A percentile compares a stretch with the other conserved stretches of the same genome.
phyloP scores from a whole-genome alignment of 495 filamentous ascomycete species.

The Penicillium odoratum region DNA sequence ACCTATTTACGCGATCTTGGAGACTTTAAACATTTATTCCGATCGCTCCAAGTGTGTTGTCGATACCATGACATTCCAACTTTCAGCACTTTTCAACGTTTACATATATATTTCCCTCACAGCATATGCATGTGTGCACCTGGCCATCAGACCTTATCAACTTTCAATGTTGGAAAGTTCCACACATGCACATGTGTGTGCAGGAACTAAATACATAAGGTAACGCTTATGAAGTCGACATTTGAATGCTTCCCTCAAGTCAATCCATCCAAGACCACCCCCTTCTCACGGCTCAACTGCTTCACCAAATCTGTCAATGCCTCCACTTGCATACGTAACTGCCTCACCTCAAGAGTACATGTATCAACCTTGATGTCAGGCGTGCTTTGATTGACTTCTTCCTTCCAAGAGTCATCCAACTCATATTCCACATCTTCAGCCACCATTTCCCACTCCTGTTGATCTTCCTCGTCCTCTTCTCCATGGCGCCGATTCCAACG shows the following conservation, averaged over 20 bases:
- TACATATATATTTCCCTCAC: not conserved
- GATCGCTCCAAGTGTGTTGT: no score
- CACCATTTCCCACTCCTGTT: constrained; percentile 93
- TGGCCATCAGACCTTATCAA: no score
- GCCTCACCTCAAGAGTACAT: constrained; percentile 64
- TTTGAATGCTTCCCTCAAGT: not conserved
- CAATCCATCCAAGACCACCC: constrained; percentile 1
- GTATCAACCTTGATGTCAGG: constrained; percentile 75
- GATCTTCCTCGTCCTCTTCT: constrained; percentile 84
- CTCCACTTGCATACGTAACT: constrained; percentile 67
- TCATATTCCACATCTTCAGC: constrained; percentile 71
- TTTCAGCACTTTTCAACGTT: no score
- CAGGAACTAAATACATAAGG: no score
- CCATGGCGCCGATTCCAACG: constrained; percentile 70
- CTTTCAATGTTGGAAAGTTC: no score
- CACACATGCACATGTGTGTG: no score
- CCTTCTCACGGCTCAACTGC: constrained; percentile 36
- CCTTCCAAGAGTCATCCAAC: constrained; percentile 76
- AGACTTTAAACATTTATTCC: no score
- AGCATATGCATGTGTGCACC: not conserved
- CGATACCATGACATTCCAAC: no score
- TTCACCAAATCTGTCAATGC: constrained; percentile 63
- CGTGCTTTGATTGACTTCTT: constrained; percentile 68
- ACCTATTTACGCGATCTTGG: no score
- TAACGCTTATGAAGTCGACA: no score